Evolutionary conservation across 441 rosid genomes (phyloP), one percentile per base, ranked within the genome.

Genomic region (Corymbia citriodora): DNA sequence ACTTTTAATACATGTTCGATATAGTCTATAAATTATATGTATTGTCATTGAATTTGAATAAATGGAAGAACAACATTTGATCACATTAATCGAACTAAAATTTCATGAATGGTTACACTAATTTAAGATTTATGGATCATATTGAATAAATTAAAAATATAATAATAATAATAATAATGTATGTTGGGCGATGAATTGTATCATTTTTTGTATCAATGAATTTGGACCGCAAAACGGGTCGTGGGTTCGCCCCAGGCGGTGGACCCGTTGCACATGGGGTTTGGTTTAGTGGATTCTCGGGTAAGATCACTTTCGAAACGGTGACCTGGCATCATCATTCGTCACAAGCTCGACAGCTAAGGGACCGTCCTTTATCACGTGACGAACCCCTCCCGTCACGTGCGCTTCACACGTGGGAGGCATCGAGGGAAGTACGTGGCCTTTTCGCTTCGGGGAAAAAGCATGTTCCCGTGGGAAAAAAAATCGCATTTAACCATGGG

Each of bases 11-110:
- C 5, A 15, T 15, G 0, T n/a, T 65, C 19, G 0, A 65, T 65
- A 0, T 65, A 12, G 0, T n/a, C 16, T 0, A 1, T 15, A 0
- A 65, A 65, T 4, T n/a, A 15, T 65, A 63, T 7, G 1, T n/a
- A 14, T 63, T 14, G 0, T 25, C 1, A 0, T 0, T 29, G 3
- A 29, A 7, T 61, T 29, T 63, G 4, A 14, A 13, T 63, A 1
- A 63, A 63, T 6, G 0, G 15, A 63, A 29, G 10, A 65, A n/a
- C 6, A 14, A n/a, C 2, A n/a, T 8, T 40, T 40, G 45, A 40
- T 40, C 45, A 5, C 45, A 40, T 40, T 40, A 40, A 40, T 40
- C 45, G 45, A 40, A 40, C 45, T 40, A 40, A 40, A 40, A 40
- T 5, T 40, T 40, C 6, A 40, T 40, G 45, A 6, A 40, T 36